phyloP scores from a whole-genome alignment of 1,284 basidiomycete genomes.

The Hortiboletus rubellus region DNA sequence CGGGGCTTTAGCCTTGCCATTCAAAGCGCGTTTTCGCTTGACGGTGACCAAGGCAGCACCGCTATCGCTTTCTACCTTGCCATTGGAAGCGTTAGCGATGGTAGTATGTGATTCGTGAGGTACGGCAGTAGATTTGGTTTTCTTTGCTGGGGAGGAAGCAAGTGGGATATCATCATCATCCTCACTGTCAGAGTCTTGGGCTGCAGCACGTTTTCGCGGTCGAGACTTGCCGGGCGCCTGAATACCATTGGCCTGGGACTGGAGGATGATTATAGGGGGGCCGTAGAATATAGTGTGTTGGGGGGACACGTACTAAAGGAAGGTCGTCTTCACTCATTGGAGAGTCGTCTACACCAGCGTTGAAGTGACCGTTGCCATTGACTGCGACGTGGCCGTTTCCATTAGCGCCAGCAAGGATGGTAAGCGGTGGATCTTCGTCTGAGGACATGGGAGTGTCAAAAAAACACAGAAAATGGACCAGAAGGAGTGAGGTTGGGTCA shows the following conservation, averaged over 20 bases:
- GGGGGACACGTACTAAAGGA: constrained; percentile 57
- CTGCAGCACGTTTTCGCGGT: constrained; percentile 60
- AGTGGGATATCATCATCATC: constrained; percentile 74
- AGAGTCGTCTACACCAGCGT: constrained; percentile 44
- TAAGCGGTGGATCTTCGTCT: constrained; percentile 69
- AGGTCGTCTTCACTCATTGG: constrained; percentile 67
- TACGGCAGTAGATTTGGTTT: constrained; percentile 41
- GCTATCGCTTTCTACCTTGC: constrained; percentile 41
- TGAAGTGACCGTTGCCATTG: constrained; percentile 47
- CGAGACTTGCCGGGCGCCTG: constrained; percentile 50
- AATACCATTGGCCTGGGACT: constrained; percentile 45
- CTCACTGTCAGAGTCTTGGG: constrained; percentile 58
- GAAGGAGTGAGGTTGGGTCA: neutral
- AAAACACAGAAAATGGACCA: neutral
- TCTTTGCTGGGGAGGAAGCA: constrained; percentile 67
- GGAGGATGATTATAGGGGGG: constrained; percentile 23
- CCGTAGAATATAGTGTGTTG: neutral
- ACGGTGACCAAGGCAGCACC: constrained; percentile 37
- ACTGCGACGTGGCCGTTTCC: constrained; percentile 37
- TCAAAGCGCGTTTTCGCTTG: constrained; percentile 41
- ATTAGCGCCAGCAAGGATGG: constrained; percentile 41
- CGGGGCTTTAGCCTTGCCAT: constrained; percentile 47
- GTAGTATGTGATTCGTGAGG: constrained; percentile 44
- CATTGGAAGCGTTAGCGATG: constrained; percentile 36
- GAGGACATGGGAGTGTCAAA: constrained; percentile 48